These are phyloP conservation scores for Oryza meyeriana DNA, from an alignment of 176 grass and related monocot genomes.

Conservation along the genomic window DNA sequence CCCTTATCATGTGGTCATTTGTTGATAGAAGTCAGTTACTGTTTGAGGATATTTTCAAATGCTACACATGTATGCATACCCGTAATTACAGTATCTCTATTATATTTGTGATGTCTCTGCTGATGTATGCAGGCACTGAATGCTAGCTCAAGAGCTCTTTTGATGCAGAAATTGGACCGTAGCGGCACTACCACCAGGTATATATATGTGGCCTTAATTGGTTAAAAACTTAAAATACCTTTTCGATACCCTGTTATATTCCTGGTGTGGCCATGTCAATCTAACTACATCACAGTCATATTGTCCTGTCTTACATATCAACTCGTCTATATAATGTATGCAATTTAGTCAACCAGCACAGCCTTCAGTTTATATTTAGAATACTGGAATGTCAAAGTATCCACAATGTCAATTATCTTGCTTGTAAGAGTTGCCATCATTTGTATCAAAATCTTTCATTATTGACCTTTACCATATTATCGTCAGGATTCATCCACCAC, in stretches of 20 bases:
- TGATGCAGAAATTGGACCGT: slow-evolving; percentile 96
- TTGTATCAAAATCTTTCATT: slow-evolving; percentile 29
- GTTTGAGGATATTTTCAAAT: background rate
- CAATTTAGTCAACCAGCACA: background rate
- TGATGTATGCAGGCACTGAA: slow-evolving; percentile 76
- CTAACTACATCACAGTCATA: background rate
- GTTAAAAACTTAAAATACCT: slow-evolving; percentile 9
- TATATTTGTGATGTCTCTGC: slow-evolving; percentile 3
- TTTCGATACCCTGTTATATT: slow-evolving; percentile 3
- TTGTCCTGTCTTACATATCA: background rate
- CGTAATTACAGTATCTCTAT: background rate
- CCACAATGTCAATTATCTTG: slow-evolving; percentile 30
- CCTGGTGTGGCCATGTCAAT: background rate
- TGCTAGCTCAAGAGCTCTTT: slow-evolving; percentile 91
- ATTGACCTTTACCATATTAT: slow-evolving; percentile 60
- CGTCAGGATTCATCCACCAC: slow-evolving; percentile 54
- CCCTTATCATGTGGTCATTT: background rate
- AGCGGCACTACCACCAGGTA: slow-evolving; percentile 76
- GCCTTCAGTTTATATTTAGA: background rate
- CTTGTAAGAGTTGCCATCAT: slow-evolving; percentile 27
- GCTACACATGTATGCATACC: background rate
- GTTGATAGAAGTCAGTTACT: background rate
- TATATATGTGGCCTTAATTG: slow-evolving; percentile 11
- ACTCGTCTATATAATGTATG: background rate
- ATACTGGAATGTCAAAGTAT: background rate